These are phyloP conservation scores for Microdochium bolleyi DNA, from an alignment of 2,329 filamentous ascomycete species.

Conservation along the genomic window DNA sequence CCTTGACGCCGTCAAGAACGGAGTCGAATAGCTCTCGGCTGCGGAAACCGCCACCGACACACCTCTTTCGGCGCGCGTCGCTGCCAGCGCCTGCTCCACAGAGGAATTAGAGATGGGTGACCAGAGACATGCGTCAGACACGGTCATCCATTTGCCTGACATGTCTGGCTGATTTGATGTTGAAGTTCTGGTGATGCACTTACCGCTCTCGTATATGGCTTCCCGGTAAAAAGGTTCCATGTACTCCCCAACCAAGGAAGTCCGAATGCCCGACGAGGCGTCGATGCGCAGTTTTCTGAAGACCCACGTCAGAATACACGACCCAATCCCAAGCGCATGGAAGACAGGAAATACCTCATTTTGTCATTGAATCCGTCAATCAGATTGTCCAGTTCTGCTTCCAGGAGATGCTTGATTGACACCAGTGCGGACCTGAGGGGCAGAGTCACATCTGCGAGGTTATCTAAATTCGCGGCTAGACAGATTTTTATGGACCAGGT, in stretches of 20 bases:
- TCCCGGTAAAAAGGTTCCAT: slow-evolving; percentile 25
- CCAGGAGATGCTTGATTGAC: slow-evolving; percentile 17
- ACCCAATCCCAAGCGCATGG: neutral
- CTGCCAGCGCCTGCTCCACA: slow-evolving; percentile 20
- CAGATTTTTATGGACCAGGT: too few species aligned
- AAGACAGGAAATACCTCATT: neutral
- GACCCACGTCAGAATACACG: neutral
- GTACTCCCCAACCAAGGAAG: slow-evolving; percentile 24
- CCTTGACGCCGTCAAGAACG: neutral
- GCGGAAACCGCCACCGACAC: slow-evolving; percentile 19
- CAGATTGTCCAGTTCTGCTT: slow-evolving; percentile 8
- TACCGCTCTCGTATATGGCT: slow-evolving; percentile 24
- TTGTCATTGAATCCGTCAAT: neutral
- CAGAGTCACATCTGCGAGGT: neutral
- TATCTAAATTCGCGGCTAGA: neutral
- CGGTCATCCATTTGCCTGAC: neutral
- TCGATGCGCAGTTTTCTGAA: slow-evolving; percentile 23
- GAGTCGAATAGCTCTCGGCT: slow-evolving; percentile 17
- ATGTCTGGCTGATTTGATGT: neutral
- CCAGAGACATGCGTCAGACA: neutral
- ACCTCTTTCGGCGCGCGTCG: slow-evolving; percentile 20
- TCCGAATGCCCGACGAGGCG: slow-evolving; percentile 25
- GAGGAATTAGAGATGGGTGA: neutral
- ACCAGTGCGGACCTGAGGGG: slow-evolving; percentile 17
- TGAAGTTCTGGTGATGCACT: slow-evolving; percentile 2